Evolutionary conservation across 2,329 filamentous ascomycete species (phyloP).

Genomic region (Exserohilum rostratum): DNA sequence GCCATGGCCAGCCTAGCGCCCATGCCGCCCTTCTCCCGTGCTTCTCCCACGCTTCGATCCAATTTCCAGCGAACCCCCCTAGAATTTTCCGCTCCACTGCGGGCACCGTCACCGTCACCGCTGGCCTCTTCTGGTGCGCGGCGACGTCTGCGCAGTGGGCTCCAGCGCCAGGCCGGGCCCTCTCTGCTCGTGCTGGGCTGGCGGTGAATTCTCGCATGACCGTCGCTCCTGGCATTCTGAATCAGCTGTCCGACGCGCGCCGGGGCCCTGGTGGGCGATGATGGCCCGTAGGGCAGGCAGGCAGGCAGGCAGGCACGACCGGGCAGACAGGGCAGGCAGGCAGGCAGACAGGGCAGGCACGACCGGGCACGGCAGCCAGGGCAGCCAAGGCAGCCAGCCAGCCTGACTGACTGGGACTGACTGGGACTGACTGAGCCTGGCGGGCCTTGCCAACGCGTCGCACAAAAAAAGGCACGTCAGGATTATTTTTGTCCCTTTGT

Average conservation of each 20-base stretch:
- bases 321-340: no score
- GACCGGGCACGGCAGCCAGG: no score
- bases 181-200: no score
- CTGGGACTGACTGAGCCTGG: conserved; percentile 9
- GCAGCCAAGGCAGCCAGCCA: no score
- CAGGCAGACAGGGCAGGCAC: no score
- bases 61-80: conserved; percentile 33
- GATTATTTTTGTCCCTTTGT: conserved; percentile 40
- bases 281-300: no score
- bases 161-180: no score
- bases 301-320: no score
- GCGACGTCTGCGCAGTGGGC: no score
- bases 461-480: conserved; percentile 25
- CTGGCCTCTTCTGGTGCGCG: no score
- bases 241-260: conserved; percentile 15
- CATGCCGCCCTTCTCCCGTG: conserved; percentile 45
- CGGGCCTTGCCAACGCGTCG: conserved; percentile 23
- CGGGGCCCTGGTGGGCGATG: neutral
- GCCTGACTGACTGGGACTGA: neutral
- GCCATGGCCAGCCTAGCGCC: conserved; percentile 30
- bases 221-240: conserved; percentile 18
- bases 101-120: conserved; percentile 24
- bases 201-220: conserved; percentile 36
- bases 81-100: conserved; percentile 32
- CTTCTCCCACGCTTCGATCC: conserved; percentile 48